Conservation (phyloP, 208 protist genomes). For the Leishmania mexicana region DNA sequence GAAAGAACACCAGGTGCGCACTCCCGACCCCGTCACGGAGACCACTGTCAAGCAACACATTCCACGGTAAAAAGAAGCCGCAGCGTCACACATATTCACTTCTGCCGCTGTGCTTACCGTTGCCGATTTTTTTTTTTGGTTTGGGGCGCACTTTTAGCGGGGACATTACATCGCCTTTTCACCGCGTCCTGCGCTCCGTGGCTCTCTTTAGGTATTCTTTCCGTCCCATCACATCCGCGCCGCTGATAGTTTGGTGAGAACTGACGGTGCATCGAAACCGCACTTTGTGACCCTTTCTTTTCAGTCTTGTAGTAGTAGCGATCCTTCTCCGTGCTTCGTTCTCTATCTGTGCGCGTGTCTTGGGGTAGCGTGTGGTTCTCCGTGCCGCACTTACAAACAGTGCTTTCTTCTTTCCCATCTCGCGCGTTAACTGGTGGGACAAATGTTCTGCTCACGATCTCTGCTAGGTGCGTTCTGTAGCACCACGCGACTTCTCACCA, state of each 20-base stretch:
- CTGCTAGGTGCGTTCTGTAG: conserved; percentile 47
- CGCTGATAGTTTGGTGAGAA: neutral
- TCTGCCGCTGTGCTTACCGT: neutral
- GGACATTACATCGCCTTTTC: neutral
- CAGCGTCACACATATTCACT: neutral
- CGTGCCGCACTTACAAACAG: neutral
- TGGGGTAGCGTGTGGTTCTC: neutral
- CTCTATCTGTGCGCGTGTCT: neutral
- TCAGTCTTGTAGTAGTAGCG: neutral
- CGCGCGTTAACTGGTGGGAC: neutral
- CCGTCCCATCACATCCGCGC: neutral
- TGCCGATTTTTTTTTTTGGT: neutral
- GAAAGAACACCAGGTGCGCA: neutral
- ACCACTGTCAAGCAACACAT: neutral
- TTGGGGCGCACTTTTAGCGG: neutral
- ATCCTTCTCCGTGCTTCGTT: neutral
- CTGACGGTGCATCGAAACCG: neutral
- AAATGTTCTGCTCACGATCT: conserved; percentile 26
- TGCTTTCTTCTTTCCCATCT: neutral
- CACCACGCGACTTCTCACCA: conserved; percentile 57
- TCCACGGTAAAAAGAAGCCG: neutral
- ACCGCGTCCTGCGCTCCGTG: neutral
- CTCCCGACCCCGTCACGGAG: neutral
- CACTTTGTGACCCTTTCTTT: neutral
- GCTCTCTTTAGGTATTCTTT: neutral